Conservation (phyloP, 352 stramenopile genomes). For the Pythium pyrilobum region DNA sequence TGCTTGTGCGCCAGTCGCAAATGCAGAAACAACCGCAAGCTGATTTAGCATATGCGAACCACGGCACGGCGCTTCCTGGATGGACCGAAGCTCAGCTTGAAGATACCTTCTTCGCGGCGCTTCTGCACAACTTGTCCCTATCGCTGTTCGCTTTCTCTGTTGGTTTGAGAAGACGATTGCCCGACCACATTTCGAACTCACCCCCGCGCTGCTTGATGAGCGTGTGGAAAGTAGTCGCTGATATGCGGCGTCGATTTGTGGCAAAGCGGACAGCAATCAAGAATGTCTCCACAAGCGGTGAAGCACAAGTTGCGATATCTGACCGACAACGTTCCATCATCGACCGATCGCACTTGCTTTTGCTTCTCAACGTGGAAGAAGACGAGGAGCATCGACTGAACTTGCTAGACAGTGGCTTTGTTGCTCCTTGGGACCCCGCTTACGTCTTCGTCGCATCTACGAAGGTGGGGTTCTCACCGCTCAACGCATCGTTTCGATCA, state of each 20-base stretch:
- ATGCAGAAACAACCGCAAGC: background rate
- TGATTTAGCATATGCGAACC: background rate
- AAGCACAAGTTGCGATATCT: background rate
- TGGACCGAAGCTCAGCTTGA: conserved; percentile 33
- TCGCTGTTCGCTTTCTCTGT: conserved; percentile 27
- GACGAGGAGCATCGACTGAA: conserved; percentile 17
- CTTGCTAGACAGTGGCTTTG: conserved; percentile 21
- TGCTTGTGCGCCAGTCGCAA: conserved; percentile 49
- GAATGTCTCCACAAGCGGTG: background rate
- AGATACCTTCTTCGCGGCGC: conserved; percentile 37
- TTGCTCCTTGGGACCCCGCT: conserved; percentile 18
- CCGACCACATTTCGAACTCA: no score
- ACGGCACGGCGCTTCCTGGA: background rate
- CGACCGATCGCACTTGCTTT: conserved; percentile 10
- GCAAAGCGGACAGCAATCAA: conserved; percentile 18
- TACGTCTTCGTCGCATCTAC: conserved; percentile 3
- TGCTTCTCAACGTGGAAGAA: conserved; percentile 14
- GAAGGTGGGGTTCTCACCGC: background rate
- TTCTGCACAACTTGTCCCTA: conserved; percentile 53
- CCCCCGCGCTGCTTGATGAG: conserved; percentile 20
- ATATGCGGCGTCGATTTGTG: conserved; percentile 26
- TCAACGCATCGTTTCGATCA: conserved; percentile 6
- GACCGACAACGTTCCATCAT: conserved; percentile 2
- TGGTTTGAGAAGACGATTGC: background rate
- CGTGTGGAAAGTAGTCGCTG: conserved; percentile 51